Evolutionary conservation across 2,329 filamentous ascomycete species (phyloP).

Genomic region (Westerdykella aurantiaca): DNA sequence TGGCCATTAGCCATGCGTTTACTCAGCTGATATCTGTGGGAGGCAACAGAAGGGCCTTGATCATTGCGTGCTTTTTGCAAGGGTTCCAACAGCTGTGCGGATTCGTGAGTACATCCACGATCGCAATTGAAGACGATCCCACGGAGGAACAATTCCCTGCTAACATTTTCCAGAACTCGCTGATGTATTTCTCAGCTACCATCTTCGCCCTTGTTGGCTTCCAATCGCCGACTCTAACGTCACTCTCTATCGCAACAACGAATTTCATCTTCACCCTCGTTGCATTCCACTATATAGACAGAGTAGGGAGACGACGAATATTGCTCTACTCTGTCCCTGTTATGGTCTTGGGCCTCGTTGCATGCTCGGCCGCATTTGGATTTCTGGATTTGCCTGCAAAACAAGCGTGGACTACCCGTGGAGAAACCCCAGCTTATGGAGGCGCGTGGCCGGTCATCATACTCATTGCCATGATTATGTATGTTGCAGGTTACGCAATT

Average conservation of each 20-base stretch:
- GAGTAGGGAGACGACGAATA: slow-evolving; percentile 49
- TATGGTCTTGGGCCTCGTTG: slow-evolving; percentile 68
- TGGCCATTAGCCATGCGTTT: slow-evolving; percentile 46
- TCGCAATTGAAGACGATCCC: neutral
- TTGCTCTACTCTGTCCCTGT: slow-evolving; percentile 77
- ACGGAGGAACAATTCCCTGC: neutral
- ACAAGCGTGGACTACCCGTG: slow-evolving; percentile 15
- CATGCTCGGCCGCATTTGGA: slow-evolving; percentile 68
- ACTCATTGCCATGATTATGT: slow-evolving; percentile 69
- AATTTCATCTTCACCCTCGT: slow-evolving; percentile 45
- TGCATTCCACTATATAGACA: slow-evolving; percentile 43
- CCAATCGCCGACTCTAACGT: slow-evolving; percentile 40
- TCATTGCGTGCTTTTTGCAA: slow-evolving; percentile 81
- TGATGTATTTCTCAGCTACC: slow-evolving; percentile 47
- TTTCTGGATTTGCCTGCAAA: slow-evolving; percentile 49
- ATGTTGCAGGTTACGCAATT: slow-evolving; percentile 78
- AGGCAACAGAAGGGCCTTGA: slow-evolving; percentile 66
- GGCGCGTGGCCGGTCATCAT: slow-evolving; percentile 46
- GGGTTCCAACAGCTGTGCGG: slow-evolving; percentile 80
- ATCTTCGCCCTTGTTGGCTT: slow-evolving; percentile 46
- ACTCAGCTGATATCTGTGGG: slow-evolving; percentile 39
- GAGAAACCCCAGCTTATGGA: slow-evolving; percentile 21
- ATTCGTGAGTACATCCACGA: slow-evolving; percentile 27
- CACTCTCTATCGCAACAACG: slow-evolving; percentile 41
- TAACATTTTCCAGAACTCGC: slow-evolving; percentile 32